Evolutionary conservation across 2,329 filamentous ascomycete species (phyloP), one percentile per base, ranked within the genome.

Genomic region (Aspergillus cejpii): DNA sequence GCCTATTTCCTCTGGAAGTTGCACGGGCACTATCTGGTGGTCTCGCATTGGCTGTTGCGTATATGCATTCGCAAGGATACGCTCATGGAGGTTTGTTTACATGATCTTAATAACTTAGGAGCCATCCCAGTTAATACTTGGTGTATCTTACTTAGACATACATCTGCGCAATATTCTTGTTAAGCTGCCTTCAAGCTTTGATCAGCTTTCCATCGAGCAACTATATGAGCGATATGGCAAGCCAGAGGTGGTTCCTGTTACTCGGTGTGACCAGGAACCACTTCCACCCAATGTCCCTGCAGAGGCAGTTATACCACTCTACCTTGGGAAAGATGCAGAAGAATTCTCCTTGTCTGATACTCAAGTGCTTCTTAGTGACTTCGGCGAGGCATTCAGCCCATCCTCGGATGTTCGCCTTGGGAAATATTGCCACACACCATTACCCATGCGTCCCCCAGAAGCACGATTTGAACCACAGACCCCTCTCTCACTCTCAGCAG

Each of bases 311-410:
- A 12, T 55, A 1, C 57, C 58, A 5, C 43, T 63, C 3, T 58
- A 37, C 28, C 53, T 67, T 17, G 62, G 59, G 1, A 62, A 63
- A 48, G 28, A 51, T 4, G 58, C 58, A 5, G 48, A 62, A 33
- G 44, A 61, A 0, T 58, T 65, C 36, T 47, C 50, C 6, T 21
- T 64, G 17, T 47, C 49, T 1, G 66, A 69, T 10, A 50, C 58
- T 1, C 48, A 49, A 3, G 28, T 62, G 0, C 43, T 67, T 39
- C 60, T 69, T 1, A 54, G 49, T 47, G 65, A 69, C 49, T 68
- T 62, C 38, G 51, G 51, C 2, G 49, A 51, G 21, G 44, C 49
- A 14, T 54, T 52, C 23, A 2, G 51, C 1, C 57, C 61, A 14
- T 45, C 37, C 12, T 47, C 37, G 17, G 50, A 59, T 1, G 2